Conservation (phyloP, 1,139 yeast species). For the Suhomyces ambrosiae region DNA sequence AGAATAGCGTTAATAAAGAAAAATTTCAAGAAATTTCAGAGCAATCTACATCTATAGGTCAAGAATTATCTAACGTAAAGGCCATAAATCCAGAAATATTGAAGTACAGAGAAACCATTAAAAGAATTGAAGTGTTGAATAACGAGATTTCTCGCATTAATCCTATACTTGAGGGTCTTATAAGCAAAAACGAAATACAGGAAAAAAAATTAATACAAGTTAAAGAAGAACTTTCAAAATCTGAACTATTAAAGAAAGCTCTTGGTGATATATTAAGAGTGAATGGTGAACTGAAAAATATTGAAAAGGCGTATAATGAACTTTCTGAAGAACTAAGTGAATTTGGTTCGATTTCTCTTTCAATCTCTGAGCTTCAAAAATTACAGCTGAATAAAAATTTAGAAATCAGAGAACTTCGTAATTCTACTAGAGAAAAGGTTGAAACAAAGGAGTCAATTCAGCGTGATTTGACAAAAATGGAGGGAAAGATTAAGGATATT, state of each 20-base stretch:
- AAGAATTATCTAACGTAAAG: constrained; percentile 29
- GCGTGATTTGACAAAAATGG: constrained; percentile 51
- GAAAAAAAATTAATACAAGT: constrained; percentile 21
- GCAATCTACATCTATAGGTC: constrained; percentile 34
- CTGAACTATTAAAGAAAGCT: constrained; percentile 27
- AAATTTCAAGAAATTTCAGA: constrained; percentile 39
- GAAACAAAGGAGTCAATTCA: constrained; percentile 54
- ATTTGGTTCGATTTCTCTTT: constrained; percentile 29
- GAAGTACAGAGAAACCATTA: constrained; percentile 26
- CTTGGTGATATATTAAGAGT: constrained; percentile 41
- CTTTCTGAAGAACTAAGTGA: constrained; percentile 43
- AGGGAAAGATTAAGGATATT: constrained; percentile 58
- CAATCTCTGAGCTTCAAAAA: constrained; percentile 56
- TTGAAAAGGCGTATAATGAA: constrained; percentile 36
- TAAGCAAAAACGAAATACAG: constrained; percentile 13
- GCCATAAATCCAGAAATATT: constrained; percentile 32
- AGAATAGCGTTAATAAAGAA: constrained; percentile 39
- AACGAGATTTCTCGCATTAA: constrained; percentile 14
- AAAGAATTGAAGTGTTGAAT: constrained; percentile 15
- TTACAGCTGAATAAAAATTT: constrained; percentile 45
- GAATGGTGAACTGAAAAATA: constrained; percentile 34
- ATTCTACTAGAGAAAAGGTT: constrained; percentile 41
- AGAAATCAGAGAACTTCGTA: constrained; percentile 49
- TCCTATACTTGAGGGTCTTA: not conserved
- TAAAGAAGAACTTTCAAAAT: constrained; percentile 14